Base-by-base conservation (phyloP, 345 rosid genomes). In the Bruguiera sexangula region DNA sequence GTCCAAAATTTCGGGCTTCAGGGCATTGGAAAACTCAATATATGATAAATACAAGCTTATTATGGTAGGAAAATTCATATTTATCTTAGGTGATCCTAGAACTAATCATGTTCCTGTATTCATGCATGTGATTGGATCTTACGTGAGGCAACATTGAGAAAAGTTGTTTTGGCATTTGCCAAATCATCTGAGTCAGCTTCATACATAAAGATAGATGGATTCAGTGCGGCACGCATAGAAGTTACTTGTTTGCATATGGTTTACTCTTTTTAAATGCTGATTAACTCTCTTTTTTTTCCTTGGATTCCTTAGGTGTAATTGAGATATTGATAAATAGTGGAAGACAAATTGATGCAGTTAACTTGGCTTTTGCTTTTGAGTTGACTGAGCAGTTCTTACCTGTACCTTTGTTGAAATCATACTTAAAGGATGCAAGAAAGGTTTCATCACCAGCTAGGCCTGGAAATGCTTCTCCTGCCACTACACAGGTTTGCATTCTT, bases 281-380 rank as follows among this genome's bases (percentile, higher is more conserved):
- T 20, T 2, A 2, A 0, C 70, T 62, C 24, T 58, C 63, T 56
- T 50, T 43, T 62, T n/a, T 67, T 61, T 21, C 34, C 16, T 22
- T 74, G 48, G 22, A 59, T 70, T 53, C 61, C 75, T 59, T 81
- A 95, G 99, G 95, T 78, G 94, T 90, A 51, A 86, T 96, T 63
- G 86, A 88, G 84, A 92, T 90, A 68, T 83, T 96, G 62, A 74
- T 88, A 36, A 88, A 81, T 75, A 86, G 88, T 82, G 98, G 96
- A 73, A 92, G 96, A 72, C 99, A 90, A 70, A 90, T 96, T 60
- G 99, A 92, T 85, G 98, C 99, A 8, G 93, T 96, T 69, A 96
- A 92, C 85, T 69, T 92, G 85, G 98, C 99, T 63, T 96, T 92
- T 82, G 96, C 97, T 52, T 96, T 96, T 84, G 88, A 85, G 82